Percentiles rank a stretch among this genome's conserved stretches.
phyloP scores from a whole-genome alignment of 345 rosid genomes.

The Eucalyptus grandis region DNA sequence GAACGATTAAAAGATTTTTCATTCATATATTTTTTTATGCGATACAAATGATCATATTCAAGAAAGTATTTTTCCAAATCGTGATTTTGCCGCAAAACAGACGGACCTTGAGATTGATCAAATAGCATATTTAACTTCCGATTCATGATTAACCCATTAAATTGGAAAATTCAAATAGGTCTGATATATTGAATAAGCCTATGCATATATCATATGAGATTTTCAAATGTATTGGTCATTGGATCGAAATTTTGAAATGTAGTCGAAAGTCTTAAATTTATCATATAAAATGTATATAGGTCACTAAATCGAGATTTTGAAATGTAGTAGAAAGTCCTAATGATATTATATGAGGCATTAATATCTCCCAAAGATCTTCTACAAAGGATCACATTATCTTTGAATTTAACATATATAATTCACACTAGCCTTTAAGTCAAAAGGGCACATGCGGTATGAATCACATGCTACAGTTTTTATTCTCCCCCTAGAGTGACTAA shows the following conservation, averaged over 20 bases:
- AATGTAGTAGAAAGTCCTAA: neutral
- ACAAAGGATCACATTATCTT: neutral
- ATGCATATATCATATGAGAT: neutral
- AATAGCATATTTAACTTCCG: neutral
- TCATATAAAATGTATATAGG: neutral
- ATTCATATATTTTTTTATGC: neutral
- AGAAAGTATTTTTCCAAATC: neutral
- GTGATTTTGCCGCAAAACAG: neutral
- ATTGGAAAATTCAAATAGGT: neutral
- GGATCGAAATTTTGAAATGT: neutral
- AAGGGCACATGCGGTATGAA: neutral
- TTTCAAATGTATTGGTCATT: neutral
- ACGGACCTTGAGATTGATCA: rapidly evolving
- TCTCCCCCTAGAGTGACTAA: neutral
- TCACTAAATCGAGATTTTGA: neutral
- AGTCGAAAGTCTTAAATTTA: neutral
- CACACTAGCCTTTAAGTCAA: neutral
- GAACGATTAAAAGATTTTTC: rapidly evolving
- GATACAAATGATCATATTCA: rapidly evolving
- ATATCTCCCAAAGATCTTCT: neutral
- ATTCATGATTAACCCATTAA: neutral
- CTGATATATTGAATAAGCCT: neutral
- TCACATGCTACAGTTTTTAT: neutral
- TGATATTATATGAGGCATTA: neutral
- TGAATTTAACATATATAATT: no score